phyloP scores from a whole-genome alignment of 352 stramenopile species.

The Thalassiosira sp. region DNA sequence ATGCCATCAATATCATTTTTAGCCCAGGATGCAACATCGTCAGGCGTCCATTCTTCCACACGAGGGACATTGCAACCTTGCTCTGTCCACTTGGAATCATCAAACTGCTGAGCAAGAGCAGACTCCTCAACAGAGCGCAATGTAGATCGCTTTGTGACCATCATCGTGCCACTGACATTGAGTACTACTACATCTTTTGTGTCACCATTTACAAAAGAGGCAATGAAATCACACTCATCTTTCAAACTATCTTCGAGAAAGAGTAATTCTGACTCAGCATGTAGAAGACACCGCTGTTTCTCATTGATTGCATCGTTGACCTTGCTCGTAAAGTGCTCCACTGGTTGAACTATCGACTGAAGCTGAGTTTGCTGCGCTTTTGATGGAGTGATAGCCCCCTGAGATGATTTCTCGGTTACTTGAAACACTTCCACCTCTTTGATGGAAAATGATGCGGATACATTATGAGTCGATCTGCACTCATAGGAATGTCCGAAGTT shows the following conservation, averaged over 20 bases:
- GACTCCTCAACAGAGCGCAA: conserved; percentile 23
- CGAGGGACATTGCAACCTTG: not conserved
- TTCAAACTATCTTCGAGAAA: conserved; percentile 28
- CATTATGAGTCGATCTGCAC: not conserved
- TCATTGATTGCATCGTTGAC: conserved; percentile 29
- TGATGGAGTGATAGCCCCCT: not conserved
- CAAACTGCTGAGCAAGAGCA: conserved; percentile 24
- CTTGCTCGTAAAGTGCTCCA: conserved; percentile 12
- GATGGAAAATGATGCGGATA: conserved; percentile 1
- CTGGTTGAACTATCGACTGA: not conserved
- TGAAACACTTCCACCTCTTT: conserved; percentile 39
- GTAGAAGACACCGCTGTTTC: conserved; percentile 20
- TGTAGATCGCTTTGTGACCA: conserved; percentile 24
- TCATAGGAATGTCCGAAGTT: conserved; percentile 8
- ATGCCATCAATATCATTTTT: not conserved
- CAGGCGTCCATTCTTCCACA: not conserved
- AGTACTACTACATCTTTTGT: conserved; percentile 28
- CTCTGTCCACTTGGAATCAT: conserved; percentile 1
- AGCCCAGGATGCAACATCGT: not conserved
- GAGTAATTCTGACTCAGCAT: conserved; percentile 16
- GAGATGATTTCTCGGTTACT: not conserved
- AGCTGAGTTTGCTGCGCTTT: not conserved
- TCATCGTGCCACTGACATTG: conserved; percentile 43
- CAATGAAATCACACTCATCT: conserved; percentile 29
- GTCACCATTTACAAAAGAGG: not conserved